Percentiles rank a stretch among this genome's conserved stretches.
Conservation (phyloP, 257 asterid genomes). For the Solanum peruvianum region DNA sequence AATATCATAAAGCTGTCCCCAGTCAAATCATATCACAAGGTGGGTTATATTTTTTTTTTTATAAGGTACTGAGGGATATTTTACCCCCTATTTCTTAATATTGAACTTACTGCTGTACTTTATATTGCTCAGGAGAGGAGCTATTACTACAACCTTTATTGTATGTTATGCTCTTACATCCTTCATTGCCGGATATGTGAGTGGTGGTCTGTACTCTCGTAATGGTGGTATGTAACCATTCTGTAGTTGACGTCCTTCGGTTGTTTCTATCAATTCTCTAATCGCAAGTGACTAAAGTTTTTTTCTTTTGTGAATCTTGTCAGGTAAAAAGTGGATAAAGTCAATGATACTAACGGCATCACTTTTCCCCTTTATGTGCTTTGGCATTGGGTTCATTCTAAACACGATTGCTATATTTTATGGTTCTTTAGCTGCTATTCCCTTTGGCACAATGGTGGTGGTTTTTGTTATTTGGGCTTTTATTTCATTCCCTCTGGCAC, state of each 20-base stretch:
- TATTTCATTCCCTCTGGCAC: conserved; percentile 77
- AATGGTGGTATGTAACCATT: conserved; percentile 47
- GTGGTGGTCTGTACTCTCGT: conserved; percentile 77
- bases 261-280: background rate
- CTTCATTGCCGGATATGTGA: conserved; percentile 72
- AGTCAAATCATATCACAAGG: background rate
- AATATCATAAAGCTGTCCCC: background rate
- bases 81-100: background rate
- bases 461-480: conserved; percentile 74
- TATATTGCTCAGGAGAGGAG: conserved; percentile 66
- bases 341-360: conserved; percentile 82
- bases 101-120: background rate
- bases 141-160: conserved; percentile 61
- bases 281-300: background rate
- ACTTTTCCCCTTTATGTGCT: conserved; percentile 73
- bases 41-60: background rate
- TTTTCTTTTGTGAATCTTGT: background rate
- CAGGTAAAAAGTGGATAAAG: conserved; percentile 81
- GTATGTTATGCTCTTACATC: conserved; percentile 78
- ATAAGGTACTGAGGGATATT: background rate
- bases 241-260: background rate
- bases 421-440: conserved; percentile 82
- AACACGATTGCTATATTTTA: conserved; percentile 76
- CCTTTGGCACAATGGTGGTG: conserved; percentile 75
- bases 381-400: conserved; percentile 54